Evolutionary conservation across 495 filamentous ascomycete species (phyloP).

Genomic region (Penicillium riverlandense): DNA sequence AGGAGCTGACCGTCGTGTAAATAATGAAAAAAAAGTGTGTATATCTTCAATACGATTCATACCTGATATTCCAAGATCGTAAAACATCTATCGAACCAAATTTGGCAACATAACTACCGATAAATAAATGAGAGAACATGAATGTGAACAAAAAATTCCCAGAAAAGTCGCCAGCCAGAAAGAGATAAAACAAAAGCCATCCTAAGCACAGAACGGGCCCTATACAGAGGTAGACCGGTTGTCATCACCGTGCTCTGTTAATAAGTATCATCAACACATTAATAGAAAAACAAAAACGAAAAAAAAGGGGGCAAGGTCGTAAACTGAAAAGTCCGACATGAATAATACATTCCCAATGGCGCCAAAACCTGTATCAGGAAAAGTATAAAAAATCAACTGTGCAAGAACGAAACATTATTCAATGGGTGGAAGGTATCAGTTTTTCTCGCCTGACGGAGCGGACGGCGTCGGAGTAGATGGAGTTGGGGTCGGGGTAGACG

Average conservation of each 20-base stretch:
- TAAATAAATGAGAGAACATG: too few species aligned
- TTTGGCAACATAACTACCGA: too few species aligned
- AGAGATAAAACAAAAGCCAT: too few species aligned
- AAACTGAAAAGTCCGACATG: conserved; percentile 1
- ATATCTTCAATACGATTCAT: too few species aligned
- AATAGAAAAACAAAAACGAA: conserved; percentile 1
- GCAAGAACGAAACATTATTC: conserved; percentile 16
- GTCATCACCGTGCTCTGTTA: too few species aligned
- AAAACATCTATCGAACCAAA: too few species aligned
- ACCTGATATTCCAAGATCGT: too few species aligned
- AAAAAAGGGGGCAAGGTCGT: conserved; percentile 1
- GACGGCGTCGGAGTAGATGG: neutral
- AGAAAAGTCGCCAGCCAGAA: too few species aligned
- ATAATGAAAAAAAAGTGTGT: neutral
- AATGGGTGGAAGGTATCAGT: conserved; percentile 10
- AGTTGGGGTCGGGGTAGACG: neutral
- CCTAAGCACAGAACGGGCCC: too few species aligned
- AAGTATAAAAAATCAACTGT: neutral
- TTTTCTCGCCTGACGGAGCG: neutral
- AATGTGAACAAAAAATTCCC: too few species aligned
- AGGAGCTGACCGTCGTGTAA: too few species aligned
- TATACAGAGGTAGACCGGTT: too few species aligned
- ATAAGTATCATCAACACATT: neutral
- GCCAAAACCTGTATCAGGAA: conserved; percentile 10
- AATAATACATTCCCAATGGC: conserved; percentile 5